phyloP scores from a whole-genome alignment of 331 rosid species.

The Stylosanthes scabra region DNA sequence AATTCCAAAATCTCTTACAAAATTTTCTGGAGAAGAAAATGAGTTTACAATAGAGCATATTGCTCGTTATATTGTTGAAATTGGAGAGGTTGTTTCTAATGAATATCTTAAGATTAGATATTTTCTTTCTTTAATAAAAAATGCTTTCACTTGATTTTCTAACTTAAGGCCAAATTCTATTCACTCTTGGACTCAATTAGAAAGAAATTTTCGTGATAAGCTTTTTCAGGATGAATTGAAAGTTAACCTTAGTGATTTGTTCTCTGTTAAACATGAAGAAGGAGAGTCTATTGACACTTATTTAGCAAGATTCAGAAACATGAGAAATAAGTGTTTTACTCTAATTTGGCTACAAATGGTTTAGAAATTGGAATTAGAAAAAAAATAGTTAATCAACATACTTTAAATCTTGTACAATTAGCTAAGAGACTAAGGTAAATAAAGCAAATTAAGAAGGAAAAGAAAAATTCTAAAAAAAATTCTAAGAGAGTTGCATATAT shows the following conservation, averaged over 20 bases:
- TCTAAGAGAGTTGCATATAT: too few species aligned
- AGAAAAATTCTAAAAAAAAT: too few species aligned
- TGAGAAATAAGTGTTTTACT: not conserved
- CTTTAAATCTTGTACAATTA: slow-evolving; percentile 28
- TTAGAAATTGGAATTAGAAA: slow-evolving; percentile 45
- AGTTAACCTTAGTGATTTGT: not conserved
- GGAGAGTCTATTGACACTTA: not conserved
- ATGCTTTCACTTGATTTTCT: not conserved
- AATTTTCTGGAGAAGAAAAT: not conserved
- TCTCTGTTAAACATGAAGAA: too few species aligned
- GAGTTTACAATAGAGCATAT: not conserved
- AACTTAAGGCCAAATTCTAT: not conserved
- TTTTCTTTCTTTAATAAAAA: not conserved
- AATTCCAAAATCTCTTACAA: not conserved
- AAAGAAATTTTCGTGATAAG: not conserved
- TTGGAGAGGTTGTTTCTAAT: not conserved
- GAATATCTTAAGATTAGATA: not conserved
- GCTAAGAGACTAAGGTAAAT: not conserved
- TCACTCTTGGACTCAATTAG: not conserved
- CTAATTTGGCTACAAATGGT: slow-evolving; percentile 33
- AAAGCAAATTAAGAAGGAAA: not conserved
- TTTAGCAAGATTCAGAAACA: not conserved
- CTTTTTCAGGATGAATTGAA: not conserved
- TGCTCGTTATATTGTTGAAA: not conserved
- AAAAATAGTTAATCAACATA: slow-evolving; percentile 36